Conservation (phyloP, 2,329 filamentous ascomycete species). For the Monosporascus sp. region DNA sequence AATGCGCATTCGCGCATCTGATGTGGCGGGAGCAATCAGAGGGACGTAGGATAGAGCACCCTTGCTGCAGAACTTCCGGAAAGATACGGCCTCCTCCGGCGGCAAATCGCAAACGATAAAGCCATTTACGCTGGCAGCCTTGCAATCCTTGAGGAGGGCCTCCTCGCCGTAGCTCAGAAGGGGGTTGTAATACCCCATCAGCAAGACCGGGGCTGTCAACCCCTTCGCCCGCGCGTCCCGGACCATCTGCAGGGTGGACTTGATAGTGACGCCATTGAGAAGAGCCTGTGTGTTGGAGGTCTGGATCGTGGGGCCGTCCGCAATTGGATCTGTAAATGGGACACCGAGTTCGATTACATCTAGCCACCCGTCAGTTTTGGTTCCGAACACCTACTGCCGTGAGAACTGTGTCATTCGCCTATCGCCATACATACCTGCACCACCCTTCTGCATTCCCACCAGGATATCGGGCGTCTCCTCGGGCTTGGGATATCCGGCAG, state of each 20-base stretch:
- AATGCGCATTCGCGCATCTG: slow-evolving; percentile 87
- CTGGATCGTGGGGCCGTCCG: slow-evolving; percentile 95
- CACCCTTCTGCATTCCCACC: slow-evolving; percentile 85
- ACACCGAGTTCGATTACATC: slow-evolving; percentile 95
- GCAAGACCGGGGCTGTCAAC: slow-evolving; percentile 73
- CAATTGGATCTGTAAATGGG: slow-evolving; percentile 97
- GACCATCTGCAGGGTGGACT: slow-evolving; percentile 75
- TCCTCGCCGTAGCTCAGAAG: slow-evolving; percentile 93
- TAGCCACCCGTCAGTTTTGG: slow-evolving; percentile 25
- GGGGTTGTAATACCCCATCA: slow-evolving; percentile 99
- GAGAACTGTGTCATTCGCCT: neutral
- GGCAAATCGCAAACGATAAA: slow-evolving; percentile 97
- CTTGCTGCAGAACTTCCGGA: slow-evolving; percentile 76
- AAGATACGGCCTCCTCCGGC: slow-evolving; percentile 90
- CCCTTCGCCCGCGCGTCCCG: slow-evolving; percentile 72
- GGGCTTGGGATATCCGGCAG: slow-evolving; percentile 83
- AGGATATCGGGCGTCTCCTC: slow-evolving; percentile 79
- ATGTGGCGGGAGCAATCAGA: slow-evolving; percentile 91
- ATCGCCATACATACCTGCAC: slow-evolving; percentile 60
- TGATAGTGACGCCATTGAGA: slow-evolving; percentile 80
- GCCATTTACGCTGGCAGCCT: slow-evolving; percentile 81
- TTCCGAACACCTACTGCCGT: no score
- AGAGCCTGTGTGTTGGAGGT: slow-evolving; percentile 89
- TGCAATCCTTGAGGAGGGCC: slow-evolving; percentile 76
- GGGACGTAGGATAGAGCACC: slow-evolving; percentile 90